Evolutionary conservation across 2,329 filamentous ascomycete species (phyloP).

Genomic region (Xylogone sp.): DNA sequence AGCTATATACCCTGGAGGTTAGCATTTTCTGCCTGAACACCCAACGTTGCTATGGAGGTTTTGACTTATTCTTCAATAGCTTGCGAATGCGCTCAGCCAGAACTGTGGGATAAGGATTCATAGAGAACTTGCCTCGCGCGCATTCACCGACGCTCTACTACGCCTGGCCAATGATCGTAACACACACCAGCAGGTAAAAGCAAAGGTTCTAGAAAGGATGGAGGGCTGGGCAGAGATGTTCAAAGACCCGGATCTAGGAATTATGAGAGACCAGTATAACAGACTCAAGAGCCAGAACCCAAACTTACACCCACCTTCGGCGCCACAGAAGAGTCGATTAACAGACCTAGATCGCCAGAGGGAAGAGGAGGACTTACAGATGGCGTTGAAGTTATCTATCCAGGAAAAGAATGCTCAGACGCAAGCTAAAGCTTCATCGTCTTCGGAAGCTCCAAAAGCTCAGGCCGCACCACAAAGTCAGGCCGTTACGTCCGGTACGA

Average conservation of each 20-base stretch:
- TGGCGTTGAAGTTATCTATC: constrained; percentile 88
- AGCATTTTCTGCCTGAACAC: constrained; percentile 7
- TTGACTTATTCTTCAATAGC: constrained; percentile 36
- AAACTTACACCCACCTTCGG: constrained; percentile 84
- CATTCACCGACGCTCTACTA: constrained; percentile 85
- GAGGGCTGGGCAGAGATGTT: constrained; percentile 97
- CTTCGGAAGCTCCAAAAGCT: constrained; percentile 33
- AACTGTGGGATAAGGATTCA: constrained; percentile 69
- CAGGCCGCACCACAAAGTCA: constrained; percentile 41
- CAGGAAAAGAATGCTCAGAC: constrained; percentile 75
- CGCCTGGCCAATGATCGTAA: constrained; percentile 91
- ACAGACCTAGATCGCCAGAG: constrained; percentile 88
- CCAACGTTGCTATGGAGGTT: too few relatives aligned
- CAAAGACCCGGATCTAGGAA: constrained; percentile 83
- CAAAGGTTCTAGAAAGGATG: constrained; percentile 96
- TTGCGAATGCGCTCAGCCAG: constrained; percentile 68
- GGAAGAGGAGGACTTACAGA: constrained; percentile 95
- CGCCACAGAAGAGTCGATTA: constrained; percentile 87
- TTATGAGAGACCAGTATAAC: constrained; percentile 94
- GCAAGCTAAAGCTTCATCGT: constrained; percentile 32
- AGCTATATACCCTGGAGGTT: constrained; percentile 69
- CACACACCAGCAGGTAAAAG: constrained; percentile 93
- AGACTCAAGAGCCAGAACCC: constrained; percentile 83
- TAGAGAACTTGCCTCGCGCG: constrained; percentile 66
- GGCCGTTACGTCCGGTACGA: constrained; percentile 74